Conservation (phyloP, 495 filamentous ascomycete genomes). For the Sphaerosporella brunnea region DNA sequence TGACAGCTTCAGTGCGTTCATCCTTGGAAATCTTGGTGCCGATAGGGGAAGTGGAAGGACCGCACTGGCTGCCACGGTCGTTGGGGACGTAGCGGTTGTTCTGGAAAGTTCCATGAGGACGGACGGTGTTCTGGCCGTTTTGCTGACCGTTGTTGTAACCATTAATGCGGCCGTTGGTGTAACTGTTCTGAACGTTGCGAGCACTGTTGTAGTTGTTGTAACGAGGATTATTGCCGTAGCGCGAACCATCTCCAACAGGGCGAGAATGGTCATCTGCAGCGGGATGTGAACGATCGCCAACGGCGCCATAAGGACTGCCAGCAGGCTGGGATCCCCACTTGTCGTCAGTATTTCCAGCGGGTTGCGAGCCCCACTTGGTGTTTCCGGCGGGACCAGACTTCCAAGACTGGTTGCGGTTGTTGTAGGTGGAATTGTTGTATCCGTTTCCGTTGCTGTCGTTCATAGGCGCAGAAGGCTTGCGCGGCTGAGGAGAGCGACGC, state of each 20-base stretch:
- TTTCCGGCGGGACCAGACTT: neutral
- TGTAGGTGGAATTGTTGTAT: neutral
- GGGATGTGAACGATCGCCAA: constrained; percentile 1
- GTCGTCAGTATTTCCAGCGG: too few species aligned
- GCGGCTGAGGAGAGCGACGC: too few species aligned
- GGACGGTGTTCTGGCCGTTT: too few species aligned
- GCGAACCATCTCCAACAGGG: neutral
- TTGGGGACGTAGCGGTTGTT: too few species aligned
- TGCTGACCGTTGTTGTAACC: neutral
- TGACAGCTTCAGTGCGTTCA: constrained; percentile 18
- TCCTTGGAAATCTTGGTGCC: constrained; percentile 11
- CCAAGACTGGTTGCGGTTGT: constrained; percentile 1
- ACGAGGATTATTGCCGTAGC: neutral
- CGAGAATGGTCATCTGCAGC: neutral
- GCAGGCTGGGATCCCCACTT: neutral
- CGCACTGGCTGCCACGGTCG: too few species aligned
- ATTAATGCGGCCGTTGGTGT: constrained; percentile 7
- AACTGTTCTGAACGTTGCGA: constrained; percentile 17
- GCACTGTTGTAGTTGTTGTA: neutral
- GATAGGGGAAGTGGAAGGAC: neutral
- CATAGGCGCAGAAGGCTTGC: too few species aligned
- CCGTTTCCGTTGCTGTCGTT: neutral
- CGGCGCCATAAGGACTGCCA: constrained; percentile 1
- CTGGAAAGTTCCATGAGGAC: too few species aligned
- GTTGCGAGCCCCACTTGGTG: neutral